Conservation (phyloP, 495 filamentous ascomycete genomes). For the Neurospora sp. region DNA sequence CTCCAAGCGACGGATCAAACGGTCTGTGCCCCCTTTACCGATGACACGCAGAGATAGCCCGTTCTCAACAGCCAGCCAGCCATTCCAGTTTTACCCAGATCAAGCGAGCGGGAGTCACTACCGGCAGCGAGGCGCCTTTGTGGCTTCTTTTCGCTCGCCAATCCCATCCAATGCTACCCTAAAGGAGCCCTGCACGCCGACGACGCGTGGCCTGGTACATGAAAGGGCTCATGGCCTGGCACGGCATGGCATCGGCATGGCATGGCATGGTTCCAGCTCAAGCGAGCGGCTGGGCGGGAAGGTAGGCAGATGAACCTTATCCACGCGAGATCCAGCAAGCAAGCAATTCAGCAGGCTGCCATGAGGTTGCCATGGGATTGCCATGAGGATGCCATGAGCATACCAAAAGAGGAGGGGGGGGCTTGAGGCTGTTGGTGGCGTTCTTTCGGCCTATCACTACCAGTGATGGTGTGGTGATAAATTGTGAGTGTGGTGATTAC, state of each 20-base stretch:
- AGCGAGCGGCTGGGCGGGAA: background rate
- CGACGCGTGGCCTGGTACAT: background rate
- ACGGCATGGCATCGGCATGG: background rate
- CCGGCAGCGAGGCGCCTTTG: background rate
- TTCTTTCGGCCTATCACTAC: background rate
- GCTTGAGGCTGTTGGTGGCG: background rate
- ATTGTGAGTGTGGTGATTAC: background rate
- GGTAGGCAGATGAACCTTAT: background rate
- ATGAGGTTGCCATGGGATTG: background rate
- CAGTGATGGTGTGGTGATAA: background rate
- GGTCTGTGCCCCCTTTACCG: background rate
- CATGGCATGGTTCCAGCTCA: background rate
- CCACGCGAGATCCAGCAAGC: background rate
- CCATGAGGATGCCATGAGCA: background rate
- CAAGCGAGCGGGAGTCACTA: background rate
- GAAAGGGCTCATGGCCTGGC: background rate
- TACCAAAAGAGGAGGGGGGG: background rate
- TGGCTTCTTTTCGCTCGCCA: background rate
- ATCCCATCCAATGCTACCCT: background rate
- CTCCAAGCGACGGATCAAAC: background rate
- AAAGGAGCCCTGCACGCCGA: background rate
- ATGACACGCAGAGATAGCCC: background rate
- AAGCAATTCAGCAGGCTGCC: background rate
- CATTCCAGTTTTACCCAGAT: background rate
- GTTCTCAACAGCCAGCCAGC: background rate